A percentile compares a stretch with the other conserved stretches of the same genome.
Evolutionary conservation across 768 basidiomycete species (phyloP).

Genomic region (Termitomyces sp.): DNA sequence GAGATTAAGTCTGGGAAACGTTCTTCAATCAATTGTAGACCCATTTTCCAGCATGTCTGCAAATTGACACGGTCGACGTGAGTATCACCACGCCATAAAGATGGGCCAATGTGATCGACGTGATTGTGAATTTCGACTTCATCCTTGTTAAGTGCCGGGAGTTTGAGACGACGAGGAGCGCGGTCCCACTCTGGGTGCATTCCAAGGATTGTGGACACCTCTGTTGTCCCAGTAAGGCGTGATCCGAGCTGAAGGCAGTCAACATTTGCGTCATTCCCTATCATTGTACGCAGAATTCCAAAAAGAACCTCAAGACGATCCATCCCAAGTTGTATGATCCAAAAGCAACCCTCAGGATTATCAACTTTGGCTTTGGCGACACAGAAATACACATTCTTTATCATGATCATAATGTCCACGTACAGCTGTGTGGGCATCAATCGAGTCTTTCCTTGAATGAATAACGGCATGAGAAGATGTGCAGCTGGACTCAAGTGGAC

Average conservation of each 20-base stretch:
- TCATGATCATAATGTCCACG: conserved; percentile 30
- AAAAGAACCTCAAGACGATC: conserved; percentile 32
- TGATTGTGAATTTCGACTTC: conserved; percentile 15
- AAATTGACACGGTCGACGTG: conserved; percentile 20
- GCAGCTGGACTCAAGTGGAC: too few species aligned
- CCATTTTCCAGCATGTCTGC: conserved; percentile 13
- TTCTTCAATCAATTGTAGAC: neutral
- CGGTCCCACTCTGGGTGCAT: conserved; percentile 36
- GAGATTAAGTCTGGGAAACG: neutral
- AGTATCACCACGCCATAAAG: conserved; percentile 30
- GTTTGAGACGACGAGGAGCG: conserved; percentile 27
- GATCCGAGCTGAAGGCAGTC: conserved; percentile 22
- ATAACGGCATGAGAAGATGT: too few species aligned
- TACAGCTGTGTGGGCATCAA: conserved; percentile 14
- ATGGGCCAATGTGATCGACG: conserved; percentile 32
- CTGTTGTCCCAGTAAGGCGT: conserved; percentile 26
- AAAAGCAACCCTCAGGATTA: conserved; percentile 27
- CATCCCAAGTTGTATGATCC: conserved; percentile 32
- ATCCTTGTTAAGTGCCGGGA: conserved; percentile 24
- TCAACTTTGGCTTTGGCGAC: conserved; percentile 33
- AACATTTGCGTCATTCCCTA: conserved; percentile 30
- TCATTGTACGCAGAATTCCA: conserved; percentile 32
- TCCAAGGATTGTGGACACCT: conserved; percentile 31
- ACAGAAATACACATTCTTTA: conserved; percentile 36
- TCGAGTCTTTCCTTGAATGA: too few species aligned